Evolutionary conservation across 2,329 filamentous ascomycete genomes (phyloP).

Genomic region (Diaporthe citrichinensis): DNA sequence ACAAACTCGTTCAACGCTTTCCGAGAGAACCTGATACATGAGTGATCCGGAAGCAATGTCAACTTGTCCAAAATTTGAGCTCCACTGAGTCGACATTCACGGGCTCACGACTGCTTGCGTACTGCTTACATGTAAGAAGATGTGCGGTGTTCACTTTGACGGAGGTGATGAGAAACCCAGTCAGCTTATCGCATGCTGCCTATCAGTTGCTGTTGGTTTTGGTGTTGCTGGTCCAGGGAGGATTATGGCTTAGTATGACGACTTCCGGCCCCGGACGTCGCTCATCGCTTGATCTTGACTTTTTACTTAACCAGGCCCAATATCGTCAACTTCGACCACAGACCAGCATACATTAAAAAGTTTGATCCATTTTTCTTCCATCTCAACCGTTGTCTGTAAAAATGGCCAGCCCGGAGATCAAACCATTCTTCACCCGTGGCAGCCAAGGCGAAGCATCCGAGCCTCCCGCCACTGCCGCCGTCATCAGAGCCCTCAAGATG

Average conservation of each 20-base stretch:
- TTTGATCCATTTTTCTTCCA: no score
- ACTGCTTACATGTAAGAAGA: not conserved
- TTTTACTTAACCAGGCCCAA: not conserved
- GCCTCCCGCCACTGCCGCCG: constrained; percentile 37
- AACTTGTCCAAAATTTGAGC: not conserved
- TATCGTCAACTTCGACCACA: not conserved
- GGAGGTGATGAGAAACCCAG: not conserved
- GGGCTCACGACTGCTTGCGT: not conserved
- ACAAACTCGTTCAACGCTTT: not conserved
- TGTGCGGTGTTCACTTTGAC: not conserved
- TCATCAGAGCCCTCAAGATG: constrained; percentile 60
- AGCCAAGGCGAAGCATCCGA: constrained; percentile 33
- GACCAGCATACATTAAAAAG: no score
- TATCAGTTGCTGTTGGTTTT: not conserved
- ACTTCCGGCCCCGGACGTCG: constrained; percentile 5
- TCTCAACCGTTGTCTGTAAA: not conserved
- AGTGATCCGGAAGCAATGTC: not conserved
- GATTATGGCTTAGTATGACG: constrained; percentile 8
- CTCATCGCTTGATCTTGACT: not conserved
- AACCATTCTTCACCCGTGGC: constrained; percentile 19
- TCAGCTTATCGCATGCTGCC: not conserved
- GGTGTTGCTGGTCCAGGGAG: not conserved
- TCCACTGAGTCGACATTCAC: not conserved
- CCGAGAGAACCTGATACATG: not conserved
- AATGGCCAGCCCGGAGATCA: constrained; percentile 2